Conservation (phyloP, 169 alveolate genomes). For the Plasmodium yoelii region DNA sequence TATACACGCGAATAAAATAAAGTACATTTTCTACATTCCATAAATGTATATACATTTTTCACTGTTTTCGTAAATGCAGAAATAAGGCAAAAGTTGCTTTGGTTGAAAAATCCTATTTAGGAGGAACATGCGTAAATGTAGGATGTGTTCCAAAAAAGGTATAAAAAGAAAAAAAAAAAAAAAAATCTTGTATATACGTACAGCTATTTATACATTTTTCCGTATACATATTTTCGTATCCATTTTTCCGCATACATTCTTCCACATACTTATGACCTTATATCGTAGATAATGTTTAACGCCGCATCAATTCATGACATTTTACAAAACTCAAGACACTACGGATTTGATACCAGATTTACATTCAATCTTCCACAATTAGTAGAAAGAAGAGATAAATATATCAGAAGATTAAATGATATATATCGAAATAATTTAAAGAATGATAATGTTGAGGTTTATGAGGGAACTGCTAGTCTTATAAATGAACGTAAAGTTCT, state of each 20-base stretch:
- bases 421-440: conserved; percentile 84
- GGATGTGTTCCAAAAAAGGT: conserved; percentile 97
- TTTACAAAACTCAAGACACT: conserved; percentile 81
- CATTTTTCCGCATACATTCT: too few relatives aligned
- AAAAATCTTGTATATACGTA: background rate
- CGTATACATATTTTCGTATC: conserved; percentile 1
- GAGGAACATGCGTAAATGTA: conserved; percentile 96
- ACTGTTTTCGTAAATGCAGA: conserved; percentile 15
- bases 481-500: conserved; percentile 34
- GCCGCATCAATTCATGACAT: conserved; percentile 87
- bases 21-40: background rate
- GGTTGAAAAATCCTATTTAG: conserved; percentile 87
- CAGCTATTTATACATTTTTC: background rate
- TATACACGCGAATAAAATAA: background rate
- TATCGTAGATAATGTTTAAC: conserved; percentile 86
- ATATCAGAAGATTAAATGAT: conserved; percentile 86
- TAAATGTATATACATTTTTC: background rate
- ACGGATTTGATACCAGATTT: conserved; percentile 80
- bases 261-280: background rate
- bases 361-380: conserved; percentile 36
- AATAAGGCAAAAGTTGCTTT: conserved; percentile 89
- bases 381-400: conserved; percentile 85
- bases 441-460: conserved; percentile 83
- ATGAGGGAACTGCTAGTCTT: conserved; percentile 66
- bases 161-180: too few relatives aligned